phyloP scores from a whole-genome alignment of 2,329 filamentous ascomycete species.

The Penicillium sp. region DNA sequence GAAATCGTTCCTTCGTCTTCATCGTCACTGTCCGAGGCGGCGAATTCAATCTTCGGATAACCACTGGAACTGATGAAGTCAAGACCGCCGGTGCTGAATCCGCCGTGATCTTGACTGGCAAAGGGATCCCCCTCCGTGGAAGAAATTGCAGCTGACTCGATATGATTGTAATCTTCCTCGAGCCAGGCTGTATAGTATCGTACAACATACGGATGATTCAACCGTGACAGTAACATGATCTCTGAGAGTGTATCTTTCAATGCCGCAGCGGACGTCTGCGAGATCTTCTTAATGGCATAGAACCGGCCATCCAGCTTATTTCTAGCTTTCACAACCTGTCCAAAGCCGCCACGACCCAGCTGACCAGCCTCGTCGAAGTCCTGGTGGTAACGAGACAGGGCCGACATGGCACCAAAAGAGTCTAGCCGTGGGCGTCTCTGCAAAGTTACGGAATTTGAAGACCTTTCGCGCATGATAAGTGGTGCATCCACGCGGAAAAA shows the following conservation, averaged over 20 bases:
- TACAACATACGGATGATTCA: slow-evolving; percentile 85
- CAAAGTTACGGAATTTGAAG: slow-evolving; percentile 46
- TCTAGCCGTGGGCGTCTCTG: slow-evolving; percentile 59
- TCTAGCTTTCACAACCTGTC: slow-evolving; percentile 90
- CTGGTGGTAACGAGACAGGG: slow-evolving; percentile 73
- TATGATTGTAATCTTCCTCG: slow-evolving; percentile 59
- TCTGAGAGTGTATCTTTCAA: slow-evolving; percentile 69
- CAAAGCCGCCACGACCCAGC: slow-evolving; percentile 90
- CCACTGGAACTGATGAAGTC: slow-evolving; percentile 92
- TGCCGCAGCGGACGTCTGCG: slow-evolving; percentile 69
- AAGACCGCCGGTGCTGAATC: slow-evolving; percentile 74
- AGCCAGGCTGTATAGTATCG: slow-evolving; percentile 96
- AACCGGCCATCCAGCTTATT: slow-evolving; percentile 91
- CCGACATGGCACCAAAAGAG: slow-evolving; percentile 55
- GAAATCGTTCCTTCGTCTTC: slow-evolving; percentile 38
- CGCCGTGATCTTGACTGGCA: slow-evolving; percentile 25
- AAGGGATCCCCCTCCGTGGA: slow-evolving; percentile 56
- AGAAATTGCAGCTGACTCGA: slow-evolving; percentile 44
- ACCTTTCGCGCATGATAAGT: slow-evolving; percentile 35
- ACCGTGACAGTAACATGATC: slow-evolving; percentile 82
- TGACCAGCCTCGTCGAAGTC: slow-evolving; percentile 90
- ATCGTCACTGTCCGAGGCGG: slow-evolving; percentile 51
- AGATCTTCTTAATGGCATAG: slow-evolving; percentile 97
- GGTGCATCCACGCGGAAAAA: slow-evolving; percentile 44
- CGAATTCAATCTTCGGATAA: slow-evolving; percentile 75